Base-by-base conservation (phyloP, 345 rosid genomes). In the Clarkia xantiana region DNA sequence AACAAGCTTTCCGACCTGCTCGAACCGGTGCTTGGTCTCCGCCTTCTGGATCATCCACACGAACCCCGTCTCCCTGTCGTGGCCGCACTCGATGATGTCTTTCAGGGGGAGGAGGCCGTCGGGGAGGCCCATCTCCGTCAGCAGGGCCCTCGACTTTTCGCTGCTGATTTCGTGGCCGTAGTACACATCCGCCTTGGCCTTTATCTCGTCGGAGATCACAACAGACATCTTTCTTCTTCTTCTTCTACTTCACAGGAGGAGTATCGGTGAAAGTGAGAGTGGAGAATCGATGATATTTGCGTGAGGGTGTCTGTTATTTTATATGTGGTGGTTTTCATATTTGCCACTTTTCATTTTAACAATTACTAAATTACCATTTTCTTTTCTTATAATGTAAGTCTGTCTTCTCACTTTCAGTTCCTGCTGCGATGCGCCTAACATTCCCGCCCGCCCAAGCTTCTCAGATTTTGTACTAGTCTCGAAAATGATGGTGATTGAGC, bases 41-140 rank as follows among this genome's bases (percentile, higher is more conserved):
- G 71, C 67, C 68, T 71, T 69, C 52, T 76, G 86, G 60, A 48
- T 29, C 25, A 76, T 73, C 86, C 81, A 79, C 76, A 76, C 62
- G 70, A 70, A 73, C 10, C 81, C 77, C 0, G 73, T 73, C 20
- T 38, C 29, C 59, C 49, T 68, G 14, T 68, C 76, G 42, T 66
- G 73, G 46, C 85, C 85, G 40, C 71, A 78, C 57, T 79, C 79
- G 6, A 64, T 58, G 44, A 76, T 74, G 42, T 71, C 66, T 42
- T 56, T 74, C 14, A 79, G 68, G 44, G 85, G 81, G 25, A 76
- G 70, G 42, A 79, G 79, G 23, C 81, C 85, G 18, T 48, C n/a
- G 11, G 81, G 81, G 49, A 79, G 79, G 9, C 40, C 74, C 16
- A 68, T 75, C 63, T 79, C 81, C 55, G 58, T 67, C 0, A 79